These are phyloP conservation scores for Remersonia thermophila DNA, from an alignment of 2,329 filamentous ascomycete genomes.

Conservation along the genomic window DNA sequence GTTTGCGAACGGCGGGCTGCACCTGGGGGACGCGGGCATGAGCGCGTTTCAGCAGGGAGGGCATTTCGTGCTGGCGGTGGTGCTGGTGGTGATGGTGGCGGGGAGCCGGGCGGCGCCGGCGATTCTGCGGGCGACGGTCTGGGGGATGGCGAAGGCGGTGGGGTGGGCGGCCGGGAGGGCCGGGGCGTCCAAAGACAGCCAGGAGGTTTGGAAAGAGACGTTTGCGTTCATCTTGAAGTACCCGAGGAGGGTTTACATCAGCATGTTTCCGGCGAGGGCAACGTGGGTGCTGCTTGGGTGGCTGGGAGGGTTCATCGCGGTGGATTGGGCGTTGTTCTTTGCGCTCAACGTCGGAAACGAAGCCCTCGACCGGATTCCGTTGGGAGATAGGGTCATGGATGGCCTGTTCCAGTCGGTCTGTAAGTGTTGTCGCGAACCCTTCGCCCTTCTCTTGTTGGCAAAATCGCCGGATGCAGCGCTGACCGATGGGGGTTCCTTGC, in stretches of 20 bases:
- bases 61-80: conserved; percentile 37
- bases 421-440: too few relatives aligned
- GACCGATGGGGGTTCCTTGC: too few relatives aligned
- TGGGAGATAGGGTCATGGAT: conserved; percentile 44
- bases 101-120: conserved; percentile 56
- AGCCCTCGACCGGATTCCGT: conserved; percentile 39
- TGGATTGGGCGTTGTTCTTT: conserved; percentile 56
- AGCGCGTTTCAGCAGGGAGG: conserved; percentile 40
- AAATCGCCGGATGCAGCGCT: not conserved
- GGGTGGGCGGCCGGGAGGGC: too few relatives aligned
- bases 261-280: conserved; percentile 49
- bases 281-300: conserved; percentile 56
- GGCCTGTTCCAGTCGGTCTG: conserved; percentile 52
- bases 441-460: not conserved
- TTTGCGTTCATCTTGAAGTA: conserved; percentile 43
- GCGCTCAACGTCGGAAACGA: conserved; percentile 52
- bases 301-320: conserved; percentile 45
- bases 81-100: conserved; percentile 47
- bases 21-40: conserved; percentile 56
- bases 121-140: conserved; percentile 48
- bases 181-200: conserved; percentile 26
- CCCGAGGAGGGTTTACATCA: conserved; percentile 47
- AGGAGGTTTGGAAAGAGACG: conserved; percentile 34
- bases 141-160: conserved; percentile 34
- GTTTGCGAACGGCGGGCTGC: conserved; percentile 60